These are phyloP conservation scores for Solanum corneliomulleri DNA, from an alignment of 257 asterid genomes.

Conservation along the genomic window DNA sequence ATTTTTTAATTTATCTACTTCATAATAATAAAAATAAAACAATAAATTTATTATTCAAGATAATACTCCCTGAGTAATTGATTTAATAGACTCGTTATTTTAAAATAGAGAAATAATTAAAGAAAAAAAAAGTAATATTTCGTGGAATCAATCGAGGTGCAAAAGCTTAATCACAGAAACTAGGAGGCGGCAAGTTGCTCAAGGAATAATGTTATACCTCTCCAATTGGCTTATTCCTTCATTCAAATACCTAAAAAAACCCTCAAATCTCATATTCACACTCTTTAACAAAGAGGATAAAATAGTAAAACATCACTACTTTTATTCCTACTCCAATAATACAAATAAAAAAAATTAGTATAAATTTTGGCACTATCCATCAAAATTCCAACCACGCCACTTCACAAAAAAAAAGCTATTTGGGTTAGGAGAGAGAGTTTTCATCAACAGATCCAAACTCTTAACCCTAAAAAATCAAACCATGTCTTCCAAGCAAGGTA, in stretches of 20 bases:
- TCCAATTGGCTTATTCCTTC: not conserved
- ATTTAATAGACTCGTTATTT: too few species aligned
- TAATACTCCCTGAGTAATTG: too few species aligned
- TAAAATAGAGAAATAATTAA: too few species aligned
- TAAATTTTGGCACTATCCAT: not conserved
- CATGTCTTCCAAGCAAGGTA: slow-evolving; percentile 1
- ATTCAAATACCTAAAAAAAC: not conserved
- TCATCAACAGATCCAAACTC: not conserved
- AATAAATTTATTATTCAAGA: too few species aligned
- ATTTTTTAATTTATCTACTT: too few species aligned
- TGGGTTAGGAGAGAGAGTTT: not conserved
- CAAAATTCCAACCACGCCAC: not conserved
- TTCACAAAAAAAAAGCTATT: not conserved
- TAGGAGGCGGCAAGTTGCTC: not conserved
- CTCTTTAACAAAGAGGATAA: not conserved
- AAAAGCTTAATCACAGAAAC: too few species aligned
- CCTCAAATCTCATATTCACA: not conserved
- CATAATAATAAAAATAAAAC: too few species aligned
- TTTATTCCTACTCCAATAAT: not conserved
- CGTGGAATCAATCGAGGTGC: not conserved
- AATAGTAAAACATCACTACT: not conserved
- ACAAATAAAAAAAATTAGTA: not conserved
- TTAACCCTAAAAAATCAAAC: not conserved
- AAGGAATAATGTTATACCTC: not conserved
- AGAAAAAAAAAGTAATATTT: too few species aligned